phyloP scores from a whole-genome alignment of 495 filamentous ascomycete genomes.

The Tuber indicum region DNA sequence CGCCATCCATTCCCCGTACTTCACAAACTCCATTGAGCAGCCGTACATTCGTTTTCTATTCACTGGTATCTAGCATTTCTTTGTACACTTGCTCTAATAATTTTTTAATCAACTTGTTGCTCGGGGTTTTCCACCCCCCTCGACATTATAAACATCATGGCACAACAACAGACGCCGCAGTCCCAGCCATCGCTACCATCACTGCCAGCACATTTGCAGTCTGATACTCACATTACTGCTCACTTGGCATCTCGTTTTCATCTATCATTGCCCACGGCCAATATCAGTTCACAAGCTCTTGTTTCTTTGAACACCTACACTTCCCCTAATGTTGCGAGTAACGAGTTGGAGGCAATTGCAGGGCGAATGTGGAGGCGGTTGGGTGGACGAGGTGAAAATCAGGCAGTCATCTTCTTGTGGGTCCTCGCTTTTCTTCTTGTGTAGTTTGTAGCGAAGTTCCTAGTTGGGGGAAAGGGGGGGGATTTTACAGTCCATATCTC shows the following conservation, averaged over 20 bases:
- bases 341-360: conserved; percentile 69
- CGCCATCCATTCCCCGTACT: conserved; percentile 13
- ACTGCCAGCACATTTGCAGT: conserved; percentile 84
- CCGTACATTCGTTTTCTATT: conserved; percentile 19
- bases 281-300: conserved; percentile 81
- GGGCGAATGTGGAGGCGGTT: conserved; percentile 74
- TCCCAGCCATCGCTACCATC: conserved; percentile 84
- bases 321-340: conserved; percentile 59
- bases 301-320: conserved; percentile 91
- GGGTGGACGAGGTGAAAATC: conserved; percentile 85
- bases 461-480: not conserved
- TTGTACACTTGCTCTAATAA: conserved; percentile 18
- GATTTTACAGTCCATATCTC: not conserved
- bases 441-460: not conserved
- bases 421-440: conserved; percentile 39
- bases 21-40: conserved; percentile 4
- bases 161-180: conserved; percentile 53
- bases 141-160: conserved; percentile 32
- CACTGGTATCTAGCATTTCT: conserved; percentile 10
- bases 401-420: conserved; percentile 86
- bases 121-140: conserved; percentile 33
- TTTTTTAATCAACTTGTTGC: conserved; percentile 18
- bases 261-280: conserved; percentile 74
- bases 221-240: conserved; percentile 89
- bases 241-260: conserved; percentile 96